Base-by-base conservation (phyloP, 306 rosid genomes). In the Malus sylvestris region DNA sequence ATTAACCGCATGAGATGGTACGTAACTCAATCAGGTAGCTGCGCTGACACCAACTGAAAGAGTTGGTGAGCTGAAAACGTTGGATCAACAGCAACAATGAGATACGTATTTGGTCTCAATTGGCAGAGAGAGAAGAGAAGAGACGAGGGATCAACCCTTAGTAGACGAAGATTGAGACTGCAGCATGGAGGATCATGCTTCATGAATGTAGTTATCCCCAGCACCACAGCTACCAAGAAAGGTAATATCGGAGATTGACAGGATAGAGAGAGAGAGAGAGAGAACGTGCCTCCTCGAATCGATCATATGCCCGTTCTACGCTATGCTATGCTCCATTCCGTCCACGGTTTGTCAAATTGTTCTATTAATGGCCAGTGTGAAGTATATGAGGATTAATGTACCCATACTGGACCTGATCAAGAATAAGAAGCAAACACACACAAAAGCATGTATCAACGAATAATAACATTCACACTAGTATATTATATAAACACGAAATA, bases 361-460 rank as follows among this genome's bases (percentile, higher is more conserved):
- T 71, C 71, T 72, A 22, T 78, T 78, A 35, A 78, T 78, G 63
- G 81, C 76, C 42, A 78, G 76, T 3, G 81, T 78, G 66, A 71
- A 78, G 72, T 61, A 78, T 78, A 78, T 78, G 65, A 78, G 75
- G 61, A 78, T 62, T 23, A 70, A 70, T 6, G 81, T 78, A 6
- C 81, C 81, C 64, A 78, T 33, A 62, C 81, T 71, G 13, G 81
- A 78, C 81, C 81, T 78, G 66, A 51, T 51, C 55, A 51, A 51
- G 55, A 51, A 49, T 16, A 49, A 51, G 55, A 49, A 62, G 55
- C 70, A 70, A 74, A 15, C 13, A 40, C 40, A 42, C 58, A 42
- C 58, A 25, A 59, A 6, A 32, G 18, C 77, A 40, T 73, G 14
- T 4, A 60, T 72, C 9, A 73, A 25, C 8, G 3, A 59, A 2